Base-by-base conservation (phyloP, 177 flowering plant species). In the Vitis hybrid region DNA sequence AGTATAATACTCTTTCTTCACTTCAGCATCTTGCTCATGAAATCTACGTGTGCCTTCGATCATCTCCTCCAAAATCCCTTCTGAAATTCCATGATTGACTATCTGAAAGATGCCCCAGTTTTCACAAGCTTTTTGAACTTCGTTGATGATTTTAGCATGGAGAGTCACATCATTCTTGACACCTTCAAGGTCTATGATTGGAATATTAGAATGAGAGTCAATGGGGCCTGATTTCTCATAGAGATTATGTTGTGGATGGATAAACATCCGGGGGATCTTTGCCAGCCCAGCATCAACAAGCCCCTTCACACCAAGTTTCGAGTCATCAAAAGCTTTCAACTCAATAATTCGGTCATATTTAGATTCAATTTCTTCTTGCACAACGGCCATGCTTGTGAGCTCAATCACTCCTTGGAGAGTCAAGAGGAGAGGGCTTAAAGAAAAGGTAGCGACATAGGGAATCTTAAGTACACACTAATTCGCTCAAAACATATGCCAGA, bases 101-200 rank as follows among this genome's bases (percentile, higher is more conserved):
- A 78, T 61, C 53, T 77, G 75, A 45, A 77, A 77, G 70, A 77
- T 74, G 2, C 80, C 80, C 75, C 75, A 77, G 5, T 45, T 53
- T 52, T 71, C 75, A 5, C 56, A 70, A 1, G 80, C 80, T 3
- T 60, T 12, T 10, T 67, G 11, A 11, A 77, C 59, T 55, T 51
- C 12, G 3, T 67, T 66, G 11, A 66, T 50, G 3, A 63, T 68
- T 31, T 73, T 16, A 1, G 10, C 1, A 0, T 53, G 65, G 18
- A 2, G 19, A 51, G 10, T 18, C 29, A 61, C 8, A 51, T 33
- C 53, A 3, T 29, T 10, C 1, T 68, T 13, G 6, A 62, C 16
- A 16, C 66, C 73, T 29, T 57, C 16, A 15, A 75, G 60, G 56
- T 70, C 78, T 31, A 71, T 63, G 14, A 68, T n/a, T 0, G 74